Conservation (phyloP, 176 grass and related monocot genomes). For the Musa beccarii region DNA sequence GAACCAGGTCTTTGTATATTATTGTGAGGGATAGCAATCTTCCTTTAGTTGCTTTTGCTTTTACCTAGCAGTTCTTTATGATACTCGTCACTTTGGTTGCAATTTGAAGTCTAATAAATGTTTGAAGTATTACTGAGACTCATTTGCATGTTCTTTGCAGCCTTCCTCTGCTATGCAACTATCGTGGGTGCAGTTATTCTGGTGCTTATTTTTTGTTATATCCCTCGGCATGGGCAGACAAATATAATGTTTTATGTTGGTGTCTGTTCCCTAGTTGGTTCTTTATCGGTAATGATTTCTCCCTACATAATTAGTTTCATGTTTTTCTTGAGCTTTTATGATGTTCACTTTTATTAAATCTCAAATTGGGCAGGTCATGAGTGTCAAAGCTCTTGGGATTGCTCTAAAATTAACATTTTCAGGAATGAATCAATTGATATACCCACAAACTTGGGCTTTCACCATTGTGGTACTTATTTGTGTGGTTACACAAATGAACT, state of each 20-base stretch:
- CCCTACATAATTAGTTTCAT: not conserved
- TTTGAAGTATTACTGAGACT: not conserved
- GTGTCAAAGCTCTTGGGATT: slow-evolving; percentile 88
- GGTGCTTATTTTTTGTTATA: slow-evolving; percentile 74
- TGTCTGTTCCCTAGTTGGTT: slow-evolving; percentile 85
- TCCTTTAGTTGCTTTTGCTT: not conserved
- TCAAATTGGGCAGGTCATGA: slow-evolving; percentile 68
- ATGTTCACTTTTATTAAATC: slow-evolving; percentile 1
- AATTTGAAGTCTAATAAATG: not conserved
- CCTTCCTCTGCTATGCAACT: slow-evolving; percentile 62
- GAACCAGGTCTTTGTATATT: slow-evolving; percentile 57
- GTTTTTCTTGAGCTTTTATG: slow-evolving; percentile 11
- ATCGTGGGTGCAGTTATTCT: slow-evolving; percentile 60
- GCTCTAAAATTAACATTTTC: slow-evolving; percentile 89
- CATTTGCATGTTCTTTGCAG: slow-evolving; percentile 32
- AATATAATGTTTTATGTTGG: slow-evolving; percentile 87
- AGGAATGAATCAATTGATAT: slow-evolving; percentile 78
- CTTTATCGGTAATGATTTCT: slow-evolving; percentile 55
- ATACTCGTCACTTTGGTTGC: not conserved
- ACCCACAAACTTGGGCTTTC: slow-evolving; percentile 84
- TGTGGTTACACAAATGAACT: slow-evolving; percentile 86
- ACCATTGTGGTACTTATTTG: slow-evolving; percentile 62
- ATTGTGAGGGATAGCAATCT: not conserved
- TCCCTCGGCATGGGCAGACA: slow-evolving; percentile 78
- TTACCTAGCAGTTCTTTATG: not conserved